Percentiles rank a stretch among this genome's conserved stretches.
phyloP scores from a whole-genome alignment of 106 monocot genomes.

The Posidonia australis region DNA sequence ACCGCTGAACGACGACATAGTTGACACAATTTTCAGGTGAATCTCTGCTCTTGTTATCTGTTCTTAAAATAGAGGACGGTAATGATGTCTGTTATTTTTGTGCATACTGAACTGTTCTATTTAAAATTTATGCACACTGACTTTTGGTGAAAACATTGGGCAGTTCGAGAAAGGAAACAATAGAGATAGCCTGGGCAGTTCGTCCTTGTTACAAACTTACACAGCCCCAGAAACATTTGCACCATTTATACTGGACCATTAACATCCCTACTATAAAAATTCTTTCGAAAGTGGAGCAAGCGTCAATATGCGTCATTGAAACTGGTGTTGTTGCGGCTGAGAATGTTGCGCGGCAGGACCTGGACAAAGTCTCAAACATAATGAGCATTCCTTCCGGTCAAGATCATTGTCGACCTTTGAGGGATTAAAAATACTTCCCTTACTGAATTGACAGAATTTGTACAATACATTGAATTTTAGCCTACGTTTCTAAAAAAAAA shows the following conservation, averaged over 20 bases:
- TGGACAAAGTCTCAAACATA: constrained; percentile 5
- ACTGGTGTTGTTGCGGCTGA: constrained; percentile 82
- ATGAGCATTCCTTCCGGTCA: not conserved
- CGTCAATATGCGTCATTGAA: constrained; percentile 84
- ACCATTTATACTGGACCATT: constrained; percentile 65
- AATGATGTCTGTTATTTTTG: too few relatives aligned
- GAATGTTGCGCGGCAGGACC: constrained; percentile 75
- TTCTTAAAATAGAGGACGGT: too few relatives aligned
- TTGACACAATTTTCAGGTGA: constrained; percentile 82
- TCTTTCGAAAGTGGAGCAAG: constrained; percentile 95
- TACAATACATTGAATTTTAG: too few relatives aligned
- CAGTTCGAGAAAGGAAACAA: constrained; percentile 64
- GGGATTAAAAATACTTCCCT: too few relatives aligned
- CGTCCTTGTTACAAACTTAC: constrained; percentile 90
- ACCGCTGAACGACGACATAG: constrained; percentile 34
- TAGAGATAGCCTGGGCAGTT: constrained; percentile 78
- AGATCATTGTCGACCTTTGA: constrained; percentile 4
- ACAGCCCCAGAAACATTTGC: constrained; percentile 84
- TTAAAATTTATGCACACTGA: not conserved
- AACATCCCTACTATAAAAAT: constrained; percentile 91
- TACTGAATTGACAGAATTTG: too few relatives aligned
- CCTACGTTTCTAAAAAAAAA: too few relatives aligned
- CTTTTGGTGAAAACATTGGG: not conserved
- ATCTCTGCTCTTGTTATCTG: not conserved
- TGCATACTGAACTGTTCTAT: not conserved